Base-by-base conservation (phyloP, 1,284 basidiomycete genomes). In the Heliocybe sulcata region DNA sequence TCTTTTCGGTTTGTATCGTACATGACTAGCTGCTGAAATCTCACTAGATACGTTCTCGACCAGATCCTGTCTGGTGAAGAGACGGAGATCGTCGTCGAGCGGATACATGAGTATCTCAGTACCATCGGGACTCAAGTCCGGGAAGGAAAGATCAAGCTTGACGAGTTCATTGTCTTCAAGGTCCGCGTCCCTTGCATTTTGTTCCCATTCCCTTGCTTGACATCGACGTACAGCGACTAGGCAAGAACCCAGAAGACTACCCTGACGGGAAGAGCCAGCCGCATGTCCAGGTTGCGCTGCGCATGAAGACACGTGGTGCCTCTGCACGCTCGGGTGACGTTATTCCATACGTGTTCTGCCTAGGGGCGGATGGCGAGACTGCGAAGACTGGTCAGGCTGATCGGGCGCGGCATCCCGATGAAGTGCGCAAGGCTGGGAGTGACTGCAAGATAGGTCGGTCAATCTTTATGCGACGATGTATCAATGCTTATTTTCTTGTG, bases 121-220 rank as follows among this genome's bases (percentile, higher is more conserved):
- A 79, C 79, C 0, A 74, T 96, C 4, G 83, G 92, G 23, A 78
- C 87, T 60, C 82, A 87, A 47, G 85, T 99, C 35, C 83, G 91
- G 2, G 80, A 73, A 19, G 90, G 90, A 2, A 85, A 86, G 61
- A 76, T 92, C 35, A 87, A 87, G 54, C 65, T 95, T 16, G 97
- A 99, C 2, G 93, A 98, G 59, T 97, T 94, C 70, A 94, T 96
- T 67, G 86, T 99, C 65, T 87, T 83, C 78, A 98, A 97, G 79
- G 92, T 92, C 42, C 1, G 64, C 65, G 49, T 49, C 25, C 27
- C 10, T 33, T 25, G 54, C 23, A 22, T 22, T 22, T 35, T 31
- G 4, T 11, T 14, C 23, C 42, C 52, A 49, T 51, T 29, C 20
- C 3, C 22, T 19, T 9, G 20, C 8, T 45, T 55, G 19, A 55